These are phyloP conservation scores for Petunia hybrid DNA, from an alignment of 305 asterid species.

Conservation along the genomic window DNA sequence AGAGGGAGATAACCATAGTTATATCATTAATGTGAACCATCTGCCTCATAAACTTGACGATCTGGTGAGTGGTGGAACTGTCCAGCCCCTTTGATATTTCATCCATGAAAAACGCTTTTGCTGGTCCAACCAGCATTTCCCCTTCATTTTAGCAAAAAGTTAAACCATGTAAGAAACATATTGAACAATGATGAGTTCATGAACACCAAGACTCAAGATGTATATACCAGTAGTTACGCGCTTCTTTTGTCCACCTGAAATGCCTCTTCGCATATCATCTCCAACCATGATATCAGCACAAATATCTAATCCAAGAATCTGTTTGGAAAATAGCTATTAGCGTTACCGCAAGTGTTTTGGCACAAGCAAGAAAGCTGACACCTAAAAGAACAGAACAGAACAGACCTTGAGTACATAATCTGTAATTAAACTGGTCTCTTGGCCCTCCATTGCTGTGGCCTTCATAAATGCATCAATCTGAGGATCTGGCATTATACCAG, in stretches of 20 bases:
- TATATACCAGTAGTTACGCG: conserved; percentile 62
- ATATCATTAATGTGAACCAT: conserved; percentile 62
- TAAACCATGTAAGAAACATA: neutral
- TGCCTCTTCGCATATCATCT: conserved; percentile 69
- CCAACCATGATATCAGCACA: conserved; percentile 71
- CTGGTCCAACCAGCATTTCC: conserved; percentile 74
- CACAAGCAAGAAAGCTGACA: neutral
- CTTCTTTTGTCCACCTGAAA: conserved; percentile 65
- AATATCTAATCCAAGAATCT: conserved; percentile 68
- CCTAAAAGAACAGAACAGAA: neutral
- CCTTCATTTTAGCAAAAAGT: conserved; percentile 41
- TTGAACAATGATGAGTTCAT: neutral
- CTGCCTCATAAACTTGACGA: conserved; percentile 60
- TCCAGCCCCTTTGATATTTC: conserved; percentile 70
- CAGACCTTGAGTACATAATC: conserved; percentile 67
- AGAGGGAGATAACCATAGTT: conserved; percentile 56
- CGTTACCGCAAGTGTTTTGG: neutral
- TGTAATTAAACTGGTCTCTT: conserved; percentile 57
- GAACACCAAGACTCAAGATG: neutral
- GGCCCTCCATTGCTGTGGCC: conserved; percentile 60
- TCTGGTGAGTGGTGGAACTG: conserved; percentile 69
- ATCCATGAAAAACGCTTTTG: conserved; percentile 71
- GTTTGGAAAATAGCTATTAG: neutral
- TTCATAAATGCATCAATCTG: conserved; percentile 68
- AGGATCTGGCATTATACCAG: conserved; percentile 65